A percentile compares a stretch with the other conserved stretches of the same genome.
phyloP scores from a whole-genome alignment of 257 asterid species.

The Rauvolfia tetraphylla region DNA sequence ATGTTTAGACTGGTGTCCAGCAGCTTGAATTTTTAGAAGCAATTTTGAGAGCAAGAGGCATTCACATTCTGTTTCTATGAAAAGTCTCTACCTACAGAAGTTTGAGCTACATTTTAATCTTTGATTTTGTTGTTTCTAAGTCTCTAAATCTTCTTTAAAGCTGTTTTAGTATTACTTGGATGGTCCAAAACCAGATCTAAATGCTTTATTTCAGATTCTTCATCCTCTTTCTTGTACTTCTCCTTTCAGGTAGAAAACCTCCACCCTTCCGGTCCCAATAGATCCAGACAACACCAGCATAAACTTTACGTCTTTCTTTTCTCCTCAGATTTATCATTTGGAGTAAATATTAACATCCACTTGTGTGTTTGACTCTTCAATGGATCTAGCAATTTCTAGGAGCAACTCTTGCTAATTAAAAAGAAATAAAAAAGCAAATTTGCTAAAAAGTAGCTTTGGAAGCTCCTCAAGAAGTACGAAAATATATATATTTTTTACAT shows the following conservation, averaged over 20 bases:
- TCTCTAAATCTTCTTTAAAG: neutral
- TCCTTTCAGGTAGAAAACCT: neutral
- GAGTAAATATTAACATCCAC: neutral
- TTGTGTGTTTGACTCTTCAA: neutral
- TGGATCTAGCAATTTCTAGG: neutral
- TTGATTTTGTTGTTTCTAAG: too few species aligned
- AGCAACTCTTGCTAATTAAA: neutral
- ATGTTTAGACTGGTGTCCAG: neutral
- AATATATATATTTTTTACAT: neutral
- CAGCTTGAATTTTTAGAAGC: neutral
- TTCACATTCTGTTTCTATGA: neutral
- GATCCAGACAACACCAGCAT: neutral
- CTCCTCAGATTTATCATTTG: neutral
- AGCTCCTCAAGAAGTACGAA: neutral
- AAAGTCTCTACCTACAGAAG: neutral
- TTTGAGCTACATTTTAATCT: too few species aligned
- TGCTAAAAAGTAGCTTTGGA: neutral
- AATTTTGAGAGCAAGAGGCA: neutral
- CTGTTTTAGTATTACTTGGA: neutral
- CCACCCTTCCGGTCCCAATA: too few species aligned
- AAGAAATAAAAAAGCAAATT: neutral
- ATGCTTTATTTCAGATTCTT: neutral
- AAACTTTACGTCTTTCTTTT: neutral
- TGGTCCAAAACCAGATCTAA: neutral
- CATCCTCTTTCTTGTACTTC: slow-evolving; percentile 1